These are phyloP conservation scores for Pyrenophora teres DNA, from an alignment of 2,329 filamentous ascomycete genomes.

Conservation along the genomic window DNA sequence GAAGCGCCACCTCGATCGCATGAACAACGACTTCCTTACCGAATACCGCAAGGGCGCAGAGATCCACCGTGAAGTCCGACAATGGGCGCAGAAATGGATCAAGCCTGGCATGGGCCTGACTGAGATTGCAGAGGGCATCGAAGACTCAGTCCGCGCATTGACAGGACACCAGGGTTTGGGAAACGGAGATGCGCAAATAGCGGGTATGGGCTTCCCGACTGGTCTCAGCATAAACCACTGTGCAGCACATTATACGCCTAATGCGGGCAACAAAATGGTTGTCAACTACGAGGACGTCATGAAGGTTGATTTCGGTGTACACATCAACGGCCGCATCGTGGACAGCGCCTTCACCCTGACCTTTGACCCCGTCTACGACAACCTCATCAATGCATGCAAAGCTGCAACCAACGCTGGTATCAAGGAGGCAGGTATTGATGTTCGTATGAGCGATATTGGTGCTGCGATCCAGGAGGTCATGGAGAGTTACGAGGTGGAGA, in stretches of 20 bases:
- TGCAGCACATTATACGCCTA: constrained; percentile 85
- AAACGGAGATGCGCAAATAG: constrained; percentile 77
- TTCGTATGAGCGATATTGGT: constrained; percentile 83
- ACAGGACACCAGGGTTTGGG: constrained; percentile 76
- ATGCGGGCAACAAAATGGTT: constrained; percentile 79
- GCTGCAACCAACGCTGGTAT: constrained; percentile 77
- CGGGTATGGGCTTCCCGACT: constrained; percentile 85
- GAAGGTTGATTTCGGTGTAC: constrained; percentile 75
- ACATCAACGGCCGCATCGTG: constrained; percentile 72
- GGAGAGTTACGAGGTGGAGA: constrained; percentile 89
- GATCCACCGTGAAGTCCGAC: constrained; percentile 83
- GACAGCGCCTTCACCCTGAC: constrained; percentile 73
- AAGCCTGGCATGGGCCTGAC: constrained; percentile 80
- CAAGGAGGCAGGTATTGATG: constrained; percentile 88
- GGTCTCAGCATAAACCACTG: constrained; percentile 84
- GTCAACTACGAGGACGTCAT: constrained; percentile 70
- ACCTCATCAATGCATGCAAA: constrained; percentile 68
- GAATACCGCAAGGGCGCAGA: constrained; percentile 87
- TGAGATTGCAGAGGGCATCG: constrained; percentile 85
- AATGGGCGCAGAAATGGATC: constrained; percentile 80
- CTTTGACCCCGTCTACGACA: constrained; percentile 71
- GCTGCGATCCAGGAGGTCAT: constrained; percentile 85
- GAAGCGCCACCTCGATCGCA: constrained; percentile 79
- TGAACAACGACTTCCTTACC: constrained; percentile 76
- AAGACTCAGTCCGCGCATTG: constrained; percentile 76